Base-by-base conservation (phyloP, 495 filamentous ascomycete genomes). In the Xylaria palmicola region DNA sequence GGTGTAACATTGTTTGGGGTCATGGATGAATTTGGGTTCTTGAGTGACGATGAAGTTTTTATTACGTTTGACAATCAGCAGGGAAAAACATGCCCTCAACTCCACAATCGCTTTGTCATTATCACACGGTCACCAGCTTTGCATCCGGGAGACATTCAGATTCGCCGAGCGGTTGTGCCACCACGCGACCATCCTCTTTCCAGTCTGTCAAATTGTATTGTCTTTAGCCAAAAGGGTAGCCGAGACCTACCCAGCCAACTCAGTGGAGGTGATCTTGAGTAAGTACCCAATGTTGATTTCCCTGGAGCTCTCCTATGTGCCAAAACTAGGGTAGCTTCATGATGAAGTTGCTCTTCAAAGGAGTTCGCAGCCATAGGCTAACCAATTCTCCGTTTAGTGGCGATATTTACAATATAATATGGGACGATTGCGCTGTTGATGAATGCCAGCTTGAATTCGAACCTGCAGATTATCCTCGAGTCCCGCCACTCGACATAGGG, bases 81-180 rank as follows among this genome's bases (percentile, higher is more conserved):
- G 8, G 45, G 58, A 40, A 59, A 15, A 4, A 54, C 74, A 30
- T 39, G 73, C 67, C 26, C 32, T 4, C 30, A 66, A 9, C 22
- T 71, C 10, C 7, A 68, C 13, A 43, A 56, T 43, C 62, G 55
- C 3, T 43, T 24, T 4, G 73, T 77, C 9, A 65, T 90, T 3
- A 76, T 96, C 19, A 90, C 91, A 4, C 77, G 90, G 17, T 86
- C 84, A 7, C 91, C 91, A 5, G 89, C 89, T 1, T 70, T 93
- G 53, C 88, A 94, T 69, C 88, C 90, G 0, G 91, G 91, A 0
- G 91, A 96, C 68, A 81, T 93, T 2, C 91, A 93, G 72, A 58
- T 79, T 1, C 84, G 84, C 0, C 73, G 79, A 0, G 75, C 81
- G 19, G 73, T 81, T 6, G 54, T 79, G 3, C 77, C 77, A 2